Base-by-base conservation (phyloP, 2,329 filamentous ascomycete genomes). In the Alternaria longipes region DNA sequence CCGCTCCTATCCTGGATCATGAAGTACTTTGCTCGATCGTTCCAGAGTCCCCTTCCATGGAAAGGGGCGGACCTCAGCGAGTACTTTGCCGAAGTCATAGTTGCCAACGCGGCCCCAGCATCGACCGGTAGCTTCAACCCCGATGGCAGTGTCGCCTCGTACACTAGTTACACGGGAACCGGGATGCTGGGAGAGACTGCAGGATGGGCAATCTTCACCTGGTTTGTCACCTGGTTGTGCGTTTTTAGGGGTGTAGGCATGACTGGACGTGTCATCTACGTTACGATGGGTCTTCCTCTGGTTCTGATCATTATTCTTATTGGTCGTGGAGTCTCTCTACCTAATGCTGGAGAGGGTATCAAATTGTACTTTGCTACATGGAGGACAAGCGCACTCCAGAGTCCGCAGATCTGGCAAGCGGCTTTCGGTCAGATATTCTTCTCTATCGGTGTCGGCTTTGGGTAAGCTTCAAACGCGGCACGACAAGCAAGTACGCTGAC, bases 341-440 rank as follows among this genome's bases (percentile, higher is more conserved):
- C 24, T 26, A 26, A 26, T 26, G 24, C 24, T 26, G 24, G 24
- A 26, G 24, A 26, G 2, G 24, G 24, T 26, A 26, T 26, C 24
- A 26, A 30, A 46, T 51, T 2, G 6, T 66, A 66, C 40, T 63
- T 66, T 36, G 63, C 49, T 9, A 60, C 54, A 8, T 65, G 63
- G 62, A 38, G 61, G 36, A 50, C 41, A 5, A 52, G 53, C 12
- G 36, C 50, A 83, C 57, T 60, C 12, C 8, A 45, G 16, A 32
- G 30, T 20, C 83, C 83, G 0, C 78, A 78, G 1, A 80, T 86
- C 6, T 87, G 85, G 85, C 84, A 86, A 70, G 85, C 83, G 16
- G 85, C 85, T 24, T 42, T 54, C 61, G 56, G 56, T 1, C 85
- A 87, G 59, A 84, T 86, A 54, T 86, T 86, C 70, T 86, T 86